Evolutionary conservation across 108 stramenopile species (phyloP).

Genomic region (Cyclotella sp.): DNA sequence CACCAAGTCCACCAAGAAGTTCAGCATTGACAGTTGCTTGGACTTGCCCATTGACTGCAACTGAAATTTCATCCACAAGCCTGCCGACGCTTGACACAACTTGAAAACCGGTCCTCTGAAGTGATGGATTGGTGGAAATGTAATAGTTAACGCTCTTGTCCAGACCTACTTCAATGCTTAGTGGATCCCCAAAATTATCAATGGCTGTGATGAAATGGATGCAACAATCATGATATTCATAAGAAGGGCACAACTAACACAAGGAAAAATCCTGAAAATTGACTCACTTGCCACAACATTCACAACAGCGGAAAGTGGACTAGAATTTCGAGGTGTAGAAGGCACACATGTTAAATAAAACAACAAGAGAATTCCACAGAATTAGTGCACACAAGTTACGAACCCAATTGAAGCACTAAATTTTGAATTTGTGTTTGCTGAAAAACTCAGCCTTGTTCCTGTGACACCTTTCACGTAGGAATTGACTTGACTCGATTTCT

Average conservation of each 20-base stretch:
- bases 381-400: no score
- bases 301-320: slow-evolving; percentile 26
- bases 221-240: no score
- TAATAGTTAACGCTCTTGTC: slow-evolving; percentile 43
- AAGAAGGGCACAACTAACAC: no score
- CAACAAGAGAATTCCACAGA: no score
- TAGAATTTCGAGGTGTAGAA: background rate
- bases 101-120: slow-evolving; percentile 12
- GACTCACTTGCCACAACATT: slow-evolving; percentile 5
- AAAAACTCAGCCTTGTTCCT: slow-evolving; percentile 30
- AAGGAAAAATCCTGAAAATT: no score
- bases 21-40: background rate
- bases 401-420: slow-evolving; percentile 35
- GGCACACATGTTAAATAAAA: no score
- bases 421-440: slow-evolving; percentile 9
- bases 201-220: no score
- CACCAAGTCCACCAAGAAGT: background rate
- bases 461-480: slow-evolving; percentile 44
- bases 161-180: slow-evolving; percentile 32
- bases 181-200: slow-evolving; percentile 24
- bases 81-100: slow-evolving; percentile 12
- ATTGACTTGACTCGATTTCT: slow-evolving; percentile 5
- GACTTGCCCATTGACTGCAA: slow-evolving; percentile 23
- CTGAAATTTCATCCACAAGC: slow-evolving; percentile 22
- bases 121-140: slow-evolving; percentile 11